These are phyloP conservation scores for Yamadazyma endophytica DNA, from an alignment of 805 yeast genomes.

Conservation along the genomic window DNA sequence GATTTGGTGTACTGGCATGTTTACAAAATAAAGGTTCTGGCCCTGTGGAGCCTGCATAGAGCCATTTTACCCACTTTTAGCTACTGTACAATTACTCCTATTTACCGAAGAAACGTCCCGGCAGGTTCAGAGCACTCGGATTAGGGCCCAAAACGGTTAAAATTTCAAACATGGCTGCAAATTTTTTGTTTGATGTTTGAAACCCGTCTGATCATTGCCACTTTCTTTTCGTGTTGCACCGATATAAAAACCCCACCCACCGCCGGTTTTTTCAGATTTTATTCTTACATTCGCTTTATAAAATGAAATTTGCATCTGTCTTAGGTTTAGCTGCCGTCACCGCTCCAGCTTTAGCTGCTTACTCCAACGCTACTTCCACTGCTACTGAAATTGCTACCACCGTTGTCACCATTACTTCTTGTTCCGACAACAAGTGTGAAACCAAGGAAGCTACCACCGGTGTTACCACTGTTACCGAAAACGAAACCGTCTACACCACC, in stretches of 20 bases:
- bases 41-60: too few species aligned
- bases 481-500: constrained; percentile 28
- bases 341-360: constrained; percentile 24
- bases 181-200: not conserved
- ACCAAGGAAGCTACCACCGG: constrained; percentile 30
- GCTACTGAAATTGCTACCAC: constrained; percentile 24
- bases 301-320: constrained; percentile 35
- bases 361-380: constrained; percentile 26
- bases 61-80: too few species aligned
- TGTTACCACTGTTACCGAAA: constrained; percentile 31
- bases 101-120: too few species aligned
- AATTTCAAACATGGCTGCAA: too few species aligned
- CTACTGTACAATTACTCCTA: too few species aligned
- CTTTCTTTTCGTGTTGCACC: not conserved
- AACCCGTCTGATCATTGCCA: constrained; percentile 3
- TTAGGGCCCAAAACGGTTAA: too few species aligned
- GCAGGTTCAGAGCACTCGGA: too few species aligned
- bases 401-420: constrained; percentile 34
- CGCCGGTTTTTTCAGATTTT: not conserved
- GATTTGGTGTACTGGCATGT: too few species aligned
- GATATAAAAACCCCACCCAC: not conserved
- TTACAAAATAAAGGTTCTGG: too few species aligned
- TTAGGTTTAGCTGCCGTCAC: constrained; percentile 24
- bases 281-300: constrained; percentile 17
- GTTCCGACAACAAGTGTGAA: constrained; percentile 27